Base-by-base conservation (phyloP, 2,329 filamentous ascomycete species). In the Pseudopithomyces maydicus region DNA sequence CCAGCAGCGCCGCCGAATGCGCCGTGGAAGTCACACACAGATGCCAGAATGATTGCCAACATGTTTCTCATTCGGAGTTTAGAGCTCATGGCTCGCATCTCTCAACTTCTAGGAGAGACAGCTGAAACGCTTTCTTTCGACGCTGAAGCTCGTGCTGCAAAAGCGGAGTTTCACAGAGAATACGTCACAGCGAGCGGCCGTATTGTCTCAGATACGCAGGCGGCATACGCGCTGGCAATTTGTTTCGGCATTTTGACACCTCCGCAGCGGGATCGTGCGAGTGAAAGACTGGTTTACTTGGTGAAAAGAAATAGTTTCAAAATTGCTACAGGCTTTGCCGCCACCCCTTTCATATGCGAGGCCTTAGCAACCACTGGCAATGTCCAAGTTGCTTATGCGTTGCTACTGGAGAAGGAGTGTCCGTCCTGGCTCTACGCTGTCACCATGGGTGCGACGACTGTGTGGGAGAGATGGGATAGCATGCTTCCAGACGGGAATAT, bases 391-490 rank as follows among this genome's bases (percentile, higher is more conserved):
- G 51, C 52, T 45, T 84, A 83, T 58, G 68, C 69, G 11, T 82
- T 83, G 78, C 71, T 84, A 1, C 67, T 79, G 6, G 75, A 82
- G 58, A 78, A 73, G 6, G 65, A 73, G 2, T 74, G 76, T 2
- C 80, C 80, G 0, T 79, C 75, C 0, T 83, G 81, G 80, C 62
- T 83, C 1, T 82, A 81, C 44, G 80, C 79, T 7, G 74, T 83
- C 6, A 74, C 73, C 0, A 75, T 78, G 74, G 72, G 72, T 3
- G 80, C 75, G 0, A 82, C 80, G 0, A 82, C 80, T 0, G 79
- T 77, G 0, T 83, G 81, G 80, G 80, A 83, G 56, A 72, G 81
- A 0, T 83, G 80, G 81, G 79, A 83, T 45, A 80, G 78, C 33
- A 68, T 82, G 29, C 65, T 81, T 0, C 70, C 78, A 0, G 70